Evolutionary conservation across 169 alveolate genomes (phyloP), one percentile per base, ranked within the genome.

Genomic region (Plasmodium coatneyi): DNA sequence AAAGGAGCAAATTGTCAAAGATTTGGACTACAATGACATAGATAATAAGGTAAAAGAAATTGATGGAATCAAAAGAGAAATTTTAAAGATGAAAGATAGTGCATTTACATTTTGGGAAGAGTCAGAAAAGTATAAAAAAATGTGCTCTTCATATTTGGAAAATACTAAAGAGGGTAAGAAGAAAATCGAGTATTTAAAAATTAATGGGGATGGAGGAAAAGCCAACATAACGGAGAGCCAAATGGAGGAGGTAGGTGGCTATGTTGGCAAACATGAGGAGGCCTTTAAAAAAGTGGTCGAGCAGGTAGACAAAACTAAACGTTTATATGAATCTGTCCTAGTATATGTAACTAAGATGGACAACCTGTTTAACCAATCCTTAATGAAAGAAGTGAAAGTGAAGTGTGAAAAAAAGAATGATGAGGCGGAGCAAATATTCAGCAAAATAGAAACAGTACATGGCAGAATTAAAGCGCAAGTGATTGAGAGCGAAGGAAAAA

Each of bases 151-250:
- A 78, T n/a, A 78, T 28, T 5, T 39, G 41, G 83, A 78, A 19
- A 78, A 78, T 78, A 19, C 66, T 25, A 78, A 78, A 46, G 30
- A 78, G 10, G 83, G 83, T 10, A 78, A 78, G 54, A 39, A 78
- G 4, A 34, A 78, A 34, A 78, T 78, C 10, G 83, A 36, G 60
- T 39, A 78, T 78, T 78, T 78, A 39, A 41, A 78, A 39, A 39
- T 39, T 28, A 78, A 28, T 9, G 43, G 28, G 12, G 30, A 10
- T 36, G 22, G 28, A 34, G 66, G 19, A 78, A 78, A 32, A 5
- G 19, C 52, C 41, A 36, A 7, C 9, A 78, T 30, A 78, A 39
- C 71, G 22, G 34, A 78, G 5, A 36, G 25, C 4, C 70, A 78
- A 34, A 78, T 78, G 60, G 41, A 46, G 10, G 54, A 36, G 30